Evolutionary conservation across 78 protist species (phyloP).

Genomic region (Emiliania huxleyi): DNA sequence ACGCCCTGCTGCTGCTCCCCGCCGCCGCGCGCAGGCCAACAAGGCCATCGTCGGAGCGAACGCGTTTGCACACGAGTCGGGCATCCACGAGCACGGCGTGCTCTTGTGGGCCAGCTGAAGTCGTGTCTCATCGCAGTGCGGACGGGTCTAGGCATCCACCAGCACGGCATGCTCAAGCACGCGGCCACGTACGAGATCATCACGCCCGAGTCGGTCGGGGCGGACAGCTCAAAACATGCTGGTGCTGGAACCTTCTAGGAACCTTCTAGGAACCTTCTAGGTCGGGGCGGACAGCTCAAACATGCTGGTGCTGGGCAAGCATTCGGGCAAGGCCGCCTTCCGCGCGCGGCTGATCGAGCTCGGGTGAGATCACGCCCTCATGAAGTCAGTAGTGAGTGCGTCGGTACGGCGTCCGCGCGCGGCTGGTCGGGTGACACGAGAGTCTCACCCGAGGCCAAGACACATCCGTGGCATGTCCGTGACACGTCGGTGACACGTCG

Average conservation of each 20-base stretch:
- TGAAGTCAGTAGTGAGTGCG: no score
- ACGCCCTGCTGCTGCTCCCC: no score
- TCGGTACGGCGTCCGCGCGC: no score
- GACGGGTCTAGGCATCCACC: neutral
- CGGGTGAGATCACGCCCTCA: no score
- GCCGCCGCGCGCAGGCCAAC: no score
- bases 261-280: no score
- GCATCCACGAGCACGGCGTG: conserved; percentile 59
- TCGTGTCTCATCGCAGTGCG: neutral
- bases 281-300: conserved; percentile 47
- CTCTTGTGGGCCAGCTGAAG: neutral
- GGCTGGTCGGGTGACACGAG: neutral
- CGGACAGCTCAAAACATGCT: neutral
- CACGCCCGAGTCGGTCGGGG: conserved; percentile 54
- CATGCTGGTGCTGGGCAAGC: conserved; percentile 69
- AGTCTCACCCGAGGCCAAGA: no score
- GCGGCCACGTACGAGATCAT: conserved; percentile 68
- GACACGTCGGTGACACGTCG: no score
- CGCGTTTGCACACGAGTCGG: conserved; percentile 78
- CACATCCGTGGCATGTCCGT: no score
- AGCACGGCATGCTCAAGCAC: conserved; percentile 60
- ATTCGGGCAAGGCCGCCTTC: conserved; percentile 60
- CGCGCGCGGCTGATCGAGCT: conserved; percentile 42
- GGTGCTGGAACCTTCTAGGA: no score
- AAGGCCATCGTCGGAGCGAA: conserved; percentile 78